Conservation (phyloP, 371 early-diverging fungal species). For the Amoeboaphelidium protococcarum region DNA sequence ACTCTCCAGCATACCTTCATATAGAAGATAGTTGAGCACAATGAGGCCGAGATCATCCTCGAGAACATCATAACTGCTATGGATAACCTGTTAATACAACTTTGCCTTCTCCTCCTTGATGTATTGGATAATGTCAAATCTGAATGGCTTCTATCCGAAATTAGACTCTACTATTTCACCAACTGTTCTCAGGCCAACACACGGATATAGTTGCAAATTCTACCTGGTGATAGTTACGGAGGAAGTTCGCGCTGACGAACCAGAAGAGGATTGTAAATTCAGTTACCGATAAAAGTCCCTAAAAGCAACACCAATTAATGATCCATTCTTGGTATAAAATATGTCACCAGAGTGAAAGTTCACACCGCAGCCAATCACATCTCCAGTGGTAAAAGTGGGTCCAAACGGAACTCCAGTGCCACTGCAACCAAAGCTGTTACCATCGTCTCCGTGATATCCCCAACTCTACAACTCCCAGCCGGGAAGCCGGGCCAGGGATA, state of each 20-base stretch:
- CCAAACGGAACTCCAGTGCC: slow-evolving; percentile 62
- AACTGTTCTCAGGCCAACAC: slow-evolving; percentile 63
- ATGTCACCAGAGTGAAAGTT: slow-evolving; percentile 44
- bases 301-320: slow-evolving; percentile 30
- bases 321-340: slow-evolving; percentile 81
- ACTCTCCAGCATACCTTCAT: slow-evolving; percentile 41
- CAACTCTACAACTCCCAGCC: slow-evolving; percentile 54
- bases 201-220: slow-evolving; percentile 34
- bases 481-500: slow-evolving; percentile 38
- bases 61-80: not conserved
- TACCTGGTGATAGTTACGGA: not conserved
- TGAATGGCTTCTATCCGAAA: slow-evolving; percentile 61
- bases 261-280: no score
- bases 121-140: slow-evolving; percentile 56
- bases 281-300: slow-evolving; percentile 3
- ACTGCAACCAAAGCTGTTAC: slow-evolving; percentile 43
- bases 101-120: slow-evolving; percentile 15
- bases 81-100: not conserved
- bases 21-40: slow-evolving; percentile 40
- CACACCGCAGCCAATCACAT: slow-evolving; percentile 68
- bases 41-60: not conserved
- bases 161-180: slow-evolving; percentile 63
- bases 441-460: slow-evolving; percentile 76
- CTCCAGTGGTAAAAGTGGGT: slow-evolving; percentile 66
- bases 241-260: no score